A percentile compares a stretch with the other conserved stretches of the same genome.
These are phyloP conservation scores for Huntiella savannae DNA, from an alignment of 2,329 filamentous ascomycete genomes.

Conservation along the genomic window DNA sequence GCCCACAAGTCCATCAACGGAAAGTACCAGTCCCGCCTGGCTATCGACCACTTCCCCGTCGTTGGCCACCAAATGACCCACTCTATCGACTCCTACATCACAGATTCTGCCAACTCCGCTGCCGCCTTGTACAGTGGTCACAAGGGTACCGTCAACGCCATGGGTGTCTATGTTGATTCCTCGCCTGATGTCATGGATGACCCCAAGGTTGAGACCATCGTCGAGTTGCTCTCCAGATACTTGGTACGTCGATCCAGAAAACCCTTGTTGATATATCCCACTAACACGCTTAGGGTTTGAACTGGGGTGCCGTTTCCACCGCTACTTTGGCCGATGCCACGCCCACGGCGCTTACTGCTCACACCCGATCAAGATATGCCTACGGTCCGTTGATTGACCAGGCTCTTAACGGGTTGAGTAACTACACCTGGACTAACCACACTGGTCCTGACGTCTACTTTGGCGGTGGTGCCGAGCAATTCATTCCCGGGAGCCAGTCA, in stretches of 20 bases:
- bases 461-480: constrained; percentile 67
- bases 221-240: constrained; percentile 55
- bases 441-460: constrained; percentile 64
- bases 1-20: constrained; percentile 71
- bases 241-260: constrained; percentile 36
- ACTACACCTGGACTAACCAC: constrained; percentile 65
- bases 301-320: constrained; percentile 54
- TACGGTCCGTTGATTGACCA: constrained; percentile 60
- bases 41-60: constrained; percentile 70
- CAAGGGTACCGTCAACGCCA: constrained; percentile 66
- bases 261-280: background rate
- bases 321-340: constrained; percentile 69
- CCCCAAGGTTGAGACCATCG: constrained; percentile 70
- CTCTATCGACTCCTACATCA: constrained; percentile 70
- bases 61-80: constrained; percentile 79
- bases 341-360: constrained; percentile 53
- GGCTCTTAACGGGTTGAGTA: constrained; percentile 54
- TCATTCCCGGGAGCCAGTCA: constrained; percentile 44
- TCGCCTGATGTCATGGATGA: constrained; percentile 58
- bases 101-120: constrained; percentile 70
- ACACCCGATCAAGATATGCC: constrained; percentile 49
- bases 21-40: constrained; percentile 57
- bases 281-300: constrained; percentile 23
- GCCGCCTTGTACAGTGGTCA: constrained; percentile 67
- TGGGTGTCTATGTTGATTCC: constrained; percentile 63